A percentile compares a stretch with the other conserved stretches of the same genome.
phyloP scores from a whole-genome alignment of 163 green algal genomes.

The Scenedesmus sp. region DNA sequence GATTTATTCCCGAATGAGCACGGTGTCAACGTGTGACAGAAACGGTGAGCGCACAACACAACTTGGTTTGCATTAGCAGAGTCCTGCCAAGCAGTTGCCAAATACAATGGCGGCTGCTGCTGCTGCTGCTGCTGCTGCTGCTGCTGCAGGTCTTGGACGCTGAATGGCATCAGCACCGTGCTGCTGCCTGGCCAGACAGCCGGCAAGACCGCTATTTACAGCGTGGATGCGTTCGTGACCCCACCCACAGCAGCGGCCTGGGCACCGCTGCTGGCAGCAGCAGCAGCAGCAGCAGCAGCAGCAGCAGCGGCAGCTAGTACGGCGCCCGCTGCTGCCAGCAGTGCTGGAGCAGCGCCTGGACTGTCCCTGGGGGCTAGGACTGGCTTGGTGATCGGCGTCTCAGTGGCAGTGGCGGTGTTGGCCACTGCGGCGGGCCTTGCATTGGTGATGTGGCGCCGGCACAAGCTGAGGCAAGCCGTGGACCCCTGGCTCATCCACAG shows the following conservation, averaged over 20 bases:
- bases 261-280: neutral
- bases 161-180: neutral
- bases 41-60: too few species aligned
- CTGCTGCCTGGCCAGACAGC: neutral
- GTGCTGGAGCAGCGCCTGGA: too few species aligned
- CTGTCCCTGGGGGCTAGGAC: neutral
- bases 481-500: neutral
- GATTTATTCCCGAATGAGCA: too few species aligned
- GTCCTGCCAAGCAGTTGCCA: too few species aligned
- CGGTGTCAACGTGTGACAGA: too few species aligned
- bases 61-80: too few species aligned
- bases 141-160: neutral
- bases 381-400: neutral
- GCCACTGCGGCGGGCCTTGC: neutral
- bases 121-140: neutral
- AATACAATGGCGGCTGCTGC: neutral
- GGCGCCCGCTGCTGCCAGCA: too few species aligned
- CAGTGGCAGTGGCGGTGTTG: neutral
- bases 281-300: neutral
- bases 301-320: neutral
- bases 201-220: neutral
- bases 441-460: neutral
- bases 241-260: neutral
- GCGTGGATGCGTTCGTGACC: neutral
- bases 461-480: neutral